Conservation (phyloP, 345 rosid genomes). For the Diplotaxis tenuifolia region DNA sequence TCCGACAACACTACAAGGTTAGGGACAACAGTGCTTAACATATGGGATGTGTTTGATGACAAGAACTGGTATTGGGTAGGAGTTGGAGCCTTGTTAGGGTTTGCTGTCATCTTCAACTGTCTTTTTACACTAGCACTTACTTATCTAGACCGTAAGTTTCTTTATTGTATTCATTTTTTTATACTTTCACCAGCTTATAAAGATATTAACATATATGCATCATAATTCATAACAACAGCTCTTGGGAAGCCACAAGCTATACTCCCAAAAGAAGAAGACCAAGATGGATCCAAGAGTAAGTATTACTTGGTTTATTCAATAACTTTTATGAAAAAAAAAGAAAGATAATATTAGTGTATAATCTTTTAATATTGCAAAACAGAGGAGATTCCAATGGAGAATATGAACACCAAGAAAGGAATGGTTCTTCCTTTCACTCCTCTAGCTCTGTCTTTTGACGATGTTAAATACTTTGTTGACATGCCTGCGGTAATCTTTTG, state of each 20-base stretch:
- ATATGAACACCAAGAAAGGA: slow-evolving; percentile 55
- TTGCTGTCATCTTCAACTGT: slow-evolving; percentile 63
- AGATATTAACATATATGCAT: slow-evolving; percentile 2
- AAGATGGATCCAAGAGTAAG: slow-evolving; percentile 11
- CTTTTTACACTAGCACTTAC: slow-evolving; percentile 66
- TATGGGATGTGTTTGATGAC: slow-evolving; percentile 49
- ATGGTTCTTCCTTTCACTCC: slow-evolving; percentile 84
- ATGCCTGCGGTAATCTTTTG: slow-evolving; percentile 65
- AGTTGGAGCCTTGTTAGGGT: slow-evolving; percentile 58
- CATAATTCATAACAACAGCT: slow-evolving; percentile 43
- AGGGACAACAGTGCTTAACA: slow-evolving; percentile 56
- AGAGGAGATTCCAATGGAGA: slow-evolving; percentile 50
- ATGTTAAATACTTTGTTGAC: slow-evolving; percentile 67
- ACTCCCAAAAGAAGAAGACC: slow-evolving; percentile 45
- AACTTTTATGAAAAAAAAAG: not conserved
- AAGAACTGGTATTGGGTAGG: slow-evolving; percentile 90
- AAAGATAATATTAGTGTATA: not conserved
- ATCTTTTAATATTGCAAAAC: slow-evolving; percentile 11
- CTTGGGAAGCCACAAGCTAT: slow-evolving; percentile 69
- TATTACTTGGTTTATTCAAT: not conserved
- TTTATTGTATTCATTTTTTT: not conserved
- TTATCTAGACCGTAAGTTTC: slow-evolving; percentile 68
- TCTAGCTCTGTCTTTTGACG: slow-evolving; percentile 70
- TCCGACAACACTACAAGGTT: slow-evolving; percentile 47
- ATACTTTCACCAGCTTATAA: not conserved